Evolutionary conservation across 306 rosid species (phyloP), one percentile per base, ranked within the genome.

Genomic region (Pachyrhizus erosus): DNA sequence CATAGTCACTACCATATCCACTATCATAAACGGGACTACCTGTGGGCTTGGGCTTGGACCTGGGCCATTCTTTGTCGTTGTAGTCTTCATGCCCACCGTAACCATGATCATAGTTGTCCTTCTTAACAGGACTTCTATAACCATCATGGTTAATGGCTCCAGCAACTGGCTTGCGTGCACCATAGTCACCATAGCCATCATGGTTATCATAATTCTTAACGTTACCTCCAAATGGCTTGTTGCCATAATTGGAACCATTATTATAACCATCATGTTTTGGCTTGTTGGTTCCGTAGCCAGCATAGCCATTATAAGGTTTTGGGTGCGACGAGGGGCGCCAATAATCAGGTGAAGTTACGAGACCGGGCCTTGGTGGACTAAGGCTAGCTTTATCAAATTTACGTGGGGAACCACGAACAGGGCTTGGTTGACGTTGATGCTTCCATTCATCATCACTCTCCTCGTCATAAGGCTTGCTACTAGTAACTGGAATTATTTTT

Each of bases 301-400:
- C 68, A 40, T 78, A 27, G 40, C 4, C 43, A 64, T 10, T 8
- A 9, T 7, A 20, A 58, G 34, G 33, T 73, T 31, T 37, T 46
- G 84, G 79, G 5, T 48, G 86, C 2, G 72, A 37, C 31, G 62
- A 27, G 1, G 65, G 84, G 60, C 57, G 68, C 64, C 40, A 43
- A 5, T 39, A 10, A 34, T 33, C 31, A 9, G 80, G 31, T 64
- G 78, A 15, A 67, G 70, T 21, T 1, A 57, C 15, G 0, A 52
- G 75, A 27, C 31, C 33, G 45, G 57, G 39, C 49, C 24, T 75
- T 20, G 71, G 24, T 37, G 87, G 82, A 54, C 48, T 42, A 39
- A 54, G 86, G 57, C 77, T 83, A 55, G 80, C 83, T 66, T 88
- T 86, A 26, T 82, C 83, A 42, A 31, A 42, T 20, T 62, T 27